phyloP scores from a whole-genome alignment of 1,139 yeast genomes.

The Zygosaccharomyces sapae region DNA sequence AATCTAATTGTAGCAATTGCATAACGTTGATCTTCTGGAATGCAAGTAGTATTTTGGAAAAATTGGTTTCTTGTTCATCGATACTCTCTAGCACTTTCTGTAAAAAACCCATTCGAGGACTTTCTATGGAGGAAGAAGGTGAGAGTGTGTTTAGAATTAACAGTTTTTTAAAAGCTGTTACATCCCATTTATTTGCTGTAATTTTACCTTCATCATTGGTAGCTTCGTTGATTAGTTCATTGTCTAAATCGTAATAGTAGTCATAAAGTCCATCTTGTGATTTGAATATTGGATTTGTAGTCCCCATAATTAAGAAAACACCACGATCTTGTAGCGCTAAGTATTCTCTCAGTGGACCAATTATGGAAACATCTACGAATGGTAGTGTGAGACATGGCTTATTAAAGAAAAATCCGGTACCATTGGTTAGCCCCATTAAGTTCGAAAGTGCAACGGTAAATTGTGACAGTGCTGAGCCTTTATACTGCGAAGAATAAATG shows the following conservation, averaged over 20 bases:
- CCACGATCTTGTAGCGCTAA: constrained; percentile 5
- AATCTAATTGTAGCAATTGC: constrained; percentile 21
- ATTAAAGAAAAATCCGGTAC: constrained; percentile 13
- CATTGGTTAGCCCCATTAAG: constrained; percentile 13
- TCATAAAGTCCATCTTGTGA: constrained; percentile 31
- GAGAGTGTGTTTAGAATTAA: constrained; percentile 10
- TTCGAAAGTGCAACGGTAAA: constrained; percentile 27
- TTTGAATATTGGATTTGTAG: constrained; percentile 33
- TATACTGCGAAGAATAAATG: constrained; percentile 23
- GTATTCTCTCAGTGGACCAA: constrained; percentile 21
- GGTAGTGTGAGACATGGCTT: constrained; percentile 26
- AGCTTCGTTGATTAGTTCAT: constrained; percentile 15
- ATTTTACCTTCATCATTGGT: constrained; percentile 7
- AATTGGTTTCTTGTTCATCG: constrained; percentile 23
- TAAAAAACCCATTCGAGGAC: constrained; percentile 16
- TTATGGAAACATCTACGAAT: constrained; percentile 31
- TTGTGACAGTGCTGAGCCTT: constrained; percentile 29
- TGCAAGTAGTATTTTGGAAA: constrained; percentile 22
- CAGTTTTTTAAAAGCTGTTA: constrained; percentile 16
- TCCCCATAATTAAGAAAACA: constrained; percentile 27
- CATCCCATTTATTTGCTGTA: constrained; percentile 12
- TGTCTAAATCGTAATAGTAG: constrained; percentile 31
- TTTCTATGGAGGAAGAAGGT: constrained; percentile 5
- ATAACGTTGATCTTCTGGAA: constrained; percentile 26
- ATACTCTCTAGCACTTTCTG: constrained; percentile 19